Evolutionary conservation across 768 basidiomycete species (phyloP).

Genomic region (Tephrocybe sp.): DNA sequence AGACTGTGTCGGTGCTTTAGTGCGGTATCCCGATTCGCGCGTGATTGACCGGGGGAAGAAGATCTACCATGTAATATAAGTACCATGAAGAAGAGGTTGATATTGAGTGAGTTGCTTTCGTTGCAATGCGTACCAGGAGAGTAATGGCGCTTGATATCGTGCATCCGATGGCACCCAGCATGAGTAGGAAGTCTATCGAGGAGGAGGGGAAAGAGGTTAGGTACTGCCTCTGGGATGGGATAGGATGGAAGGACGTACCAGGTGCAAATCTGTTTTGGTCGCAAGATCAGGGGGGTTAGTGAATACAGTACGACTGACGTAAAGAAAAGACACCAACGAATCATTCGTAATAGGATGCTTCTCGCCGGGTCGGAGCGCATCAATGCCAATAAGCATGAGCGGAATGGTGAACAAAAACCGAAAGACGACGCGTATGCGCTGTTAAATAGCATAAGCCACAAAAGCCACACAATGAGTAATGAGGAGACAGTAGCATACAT

Average conservation of each 20-base stretch:
- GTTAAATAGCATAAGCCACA: background rate
- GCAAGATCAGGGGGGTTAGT: slow-evolving; percentile 17
- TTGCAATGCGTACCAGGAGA: slow-evolving; percentile 55
- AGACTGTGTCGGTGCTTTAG: slow-evolving; percentile 32
- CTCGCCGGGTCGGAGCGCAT: slow-evolving; percentile 49
- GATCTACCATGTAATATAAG: slow-evolving; percentile 39
- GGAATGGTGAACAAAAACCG: slow-evolving; percentile 74
- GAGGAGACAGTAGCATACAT: slow-evolving; percentile 43
- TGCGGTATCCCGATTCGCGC: slow-evolving; percentile 59
- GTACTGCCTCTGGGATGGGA: background rate
- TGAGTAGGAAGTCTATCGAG: slow-evolving; percentile 59
- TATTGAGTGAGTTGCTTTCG: too few relatives aligned
- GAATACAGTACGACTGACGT: background rate
- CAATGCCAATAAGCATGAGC: slow-evolving; percentile 61
- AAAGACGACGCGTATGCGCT: slow-evolving; percentile 73
- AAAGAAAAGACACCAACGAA: slow-evolving; percentile 41
- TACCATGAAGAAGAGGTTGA: slow-evolving; percentile 2
- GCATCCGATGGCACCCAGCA: slow-evolving; percentile 71
- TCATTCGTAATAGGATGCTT: slow-evolving; percentile 47
- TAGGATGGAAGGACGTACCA: slow-evolving; percentile 35
- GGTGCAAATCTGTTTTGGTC: slow-evolving; percentile 48
- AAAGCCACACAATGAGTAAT: background rate
- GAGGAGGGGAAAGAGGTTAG: slow-evolving; percentile 16
- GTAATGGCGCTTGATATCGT: slow-evolving; percentile 81
- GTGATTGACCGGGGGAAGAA: slow-evolving; percentile 78